phyloP scores from a whole-genome alignment of 2,329 filamentous ascomycete species.

The Trichoderma oligosporum region DNA sequence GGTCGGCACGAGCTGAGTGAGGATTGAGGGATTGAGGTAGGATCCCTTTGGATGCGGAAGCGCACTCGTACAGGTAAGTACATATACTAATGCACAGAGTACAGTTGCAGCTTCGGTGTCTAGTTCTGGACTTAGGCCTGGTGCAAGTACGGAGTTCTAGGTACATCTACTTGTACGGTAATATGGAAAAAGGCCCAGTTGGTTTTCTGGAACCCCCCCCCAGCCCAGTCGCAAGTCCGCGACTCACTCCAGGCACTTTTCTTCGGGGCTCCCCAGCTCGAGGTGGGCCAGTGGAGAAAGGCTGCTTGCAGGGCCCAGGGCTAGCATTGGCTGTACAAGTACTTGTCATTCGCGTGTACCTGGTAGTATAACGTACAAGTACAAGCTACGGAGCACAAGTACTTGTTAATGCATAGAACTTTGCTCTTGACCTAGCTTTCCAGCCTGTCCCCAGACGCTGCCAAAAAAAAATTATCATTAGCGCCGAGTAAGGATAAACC shows the following conservation, averaged over 20 bases:
- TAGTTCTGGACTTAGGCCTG: not conserved
- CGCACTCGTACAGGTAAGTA: slow-evolving; percentile 5
- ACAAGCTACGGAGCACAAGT: not conserved
- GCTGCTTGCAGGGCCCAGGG: slow-evolving; percentile 12
- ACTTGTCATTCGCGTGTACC: not conserved
- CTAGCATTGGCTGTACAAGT: not conserved
- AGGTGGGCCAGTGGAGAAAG: slow-evolving; percentile 19
- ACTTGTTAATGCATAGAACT: too few relatives aligned
- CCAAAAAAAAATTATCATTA: slow-evolving; percentile 15
- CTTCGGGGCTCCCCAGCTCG: slow-evolving; percentile 6
- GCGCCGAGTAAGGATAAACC: slow-evolving; percentile 4
- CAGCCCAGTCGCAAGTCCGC: slow-evolving; percentile 4
- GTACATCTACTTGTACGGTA: not conserved
- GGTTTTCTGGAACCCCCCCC: slow-evolving; percentile 19
- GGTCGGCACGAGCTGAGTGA: slow-evolving; percentile 7
- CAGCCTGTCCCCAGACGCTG: not conserved
- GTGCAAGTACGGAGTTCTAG: too few relatives aligned
- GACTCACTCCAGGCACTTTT: slow-evolving; percentile 7
- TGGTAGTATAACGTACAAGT: not conserved
- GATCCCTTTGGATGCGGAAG: slow-evolving; percentile 10
- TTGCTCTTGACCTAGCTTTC: not conserved
- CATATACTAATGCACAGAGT: too few relatives aligned
- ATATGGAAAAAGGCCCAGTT: slow-evolving; percentile 1
- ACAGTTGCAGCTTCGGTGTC: not conserved
- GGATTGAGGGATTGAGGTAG: not conserved